Base-by-base conservation (phyloP, 768 basidiomycete species). In the Rhodotorula babjevae region DNA sequence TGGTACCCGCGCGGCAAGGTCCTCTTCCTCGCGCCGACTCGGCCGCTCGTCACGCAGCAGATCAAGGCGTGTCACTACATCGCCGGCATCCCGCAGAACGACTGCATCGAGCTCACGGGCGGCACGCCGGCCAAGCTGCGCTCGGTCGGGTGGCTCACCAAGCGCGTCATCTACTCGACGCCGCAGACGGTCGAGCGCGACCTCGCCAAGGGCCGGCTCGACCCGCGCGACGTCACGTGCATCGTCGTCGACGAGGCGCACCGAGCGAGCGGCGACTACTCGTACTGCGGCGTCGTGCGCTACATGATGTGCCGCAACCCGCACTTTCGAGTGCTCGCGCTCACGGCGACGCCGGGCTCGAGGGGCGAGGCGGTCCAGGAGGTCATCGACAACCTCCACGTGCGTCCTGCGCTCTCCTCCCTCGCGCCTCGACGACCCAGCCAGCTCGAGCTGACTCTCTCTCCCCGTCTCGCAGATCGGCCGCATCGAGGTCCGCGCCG, bases 21-120 rank as follows among this genome's bases (percentile, higher is more conserved):
- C 25, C 85, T 98, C 46, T 99, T 99, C 78, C 87, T 97, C 59
- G 95, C 95, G 0, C 95, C 95, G 3, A 93, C 96, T 5, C 95
- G 94, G 78, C 96, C 96, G 10, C 85, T 99, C 12, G 96, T 99
- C 36, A 87, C 91, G 9, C 96, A 99, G 79, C 96, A 99, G 79
- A 87, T 97, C 52, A 87, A 89, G 63, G 94, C 96, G 3, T 97
- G 92, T 79, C 96, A 96, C 77, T 85, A 88, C 79, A 88, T 88
- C 10, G 97, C 94, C 76, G 96, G 96, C 12, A 97, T 98, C 63
- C 91, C 93, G 27, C 90, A 90, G 11, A 84, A 83, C 63, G 90
- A 94, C 78, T 90, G 92, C 0, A 84, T 87, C 16, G 93, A 96
- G 78, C 82, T 99, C 76, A 97, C 93, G 0, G 95, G 95, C 6